Percentiles rank a stretch among this genome's conserved stretches.
Evolutionary conservation across 1,139 yeast species (phyloP).

Genomic region (Suhomyces bolitotheri): DNA sequence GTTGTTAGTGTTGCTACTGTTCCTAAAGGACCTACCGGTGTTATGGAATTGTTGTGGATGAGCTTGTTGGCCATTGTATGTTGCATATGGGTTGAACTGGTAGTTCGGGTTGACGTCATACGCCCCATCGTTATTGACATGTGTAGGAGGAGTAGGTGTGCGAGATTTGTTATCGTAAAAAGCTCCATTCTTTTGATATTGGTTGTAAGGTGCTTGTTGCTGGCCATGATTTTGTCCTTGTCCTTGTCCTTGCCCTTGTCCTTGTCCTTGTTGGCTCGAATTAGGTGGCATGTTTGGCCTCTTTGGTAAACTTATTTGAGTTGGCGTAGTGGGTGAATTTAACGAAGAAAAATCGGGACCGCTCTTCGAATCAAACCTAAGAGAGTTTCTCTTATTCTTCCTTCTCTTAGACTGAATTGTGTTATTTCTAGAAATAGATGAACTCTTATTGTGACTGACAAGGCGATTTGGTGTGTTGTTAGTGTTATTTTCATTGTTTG

Average conservation of each 20-base stretch:
- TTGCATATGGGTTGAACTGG: constrained; percentile 13
- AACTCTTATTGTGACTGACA: constrained; percentile 14
- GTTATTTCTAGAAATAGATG: constrained; percentile 26
- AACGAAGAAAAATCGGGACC: constrained; percentile 23
- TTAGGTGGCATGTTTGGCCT: constrained; percentile 18
- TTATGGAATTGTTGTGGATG: constrained; percentile 10
- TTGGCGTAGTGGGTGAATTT: constrained; percentile 24
- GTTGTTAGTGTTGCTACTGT: constrained; percentile 15
- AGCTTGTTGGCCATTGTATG: constrained; percentile 11
- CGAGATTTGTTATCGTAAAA: constrained; percentile 21
- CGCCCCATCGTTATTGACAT: constrained; percentile 12
- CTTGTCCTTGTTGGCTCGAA: constrained; percentile 6
- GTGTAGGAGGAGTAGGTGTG: constrained; percentile 32
- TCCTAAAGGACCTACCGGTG: constrained; percentile 9
- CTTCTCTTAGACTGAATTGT: constrained; percentile 29
- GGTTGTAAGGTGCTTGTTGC: constrained; percentile 1
- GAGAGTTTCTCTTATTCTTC: constrained; percentile 35
- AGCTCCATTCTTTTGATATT: constrained; percentile 14
- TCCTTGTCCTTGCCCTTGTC: constrained; percentile 7
- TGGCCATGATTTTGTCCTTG: constrained; percentile 6
- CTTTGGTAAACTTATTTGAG: constrained; percentile 26
- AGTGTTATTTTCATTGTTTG: constrained; percentile 8
- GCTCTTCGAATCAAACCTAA: constrained; percentile 29
- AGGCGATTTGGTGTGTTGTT: constrained; percentile 14
- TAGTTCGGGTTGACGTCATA: constrained; percentile 17